Base-by-base conservation (phyloP, 179 eudicot species). In the Corrigiola litoralis region DNA sequence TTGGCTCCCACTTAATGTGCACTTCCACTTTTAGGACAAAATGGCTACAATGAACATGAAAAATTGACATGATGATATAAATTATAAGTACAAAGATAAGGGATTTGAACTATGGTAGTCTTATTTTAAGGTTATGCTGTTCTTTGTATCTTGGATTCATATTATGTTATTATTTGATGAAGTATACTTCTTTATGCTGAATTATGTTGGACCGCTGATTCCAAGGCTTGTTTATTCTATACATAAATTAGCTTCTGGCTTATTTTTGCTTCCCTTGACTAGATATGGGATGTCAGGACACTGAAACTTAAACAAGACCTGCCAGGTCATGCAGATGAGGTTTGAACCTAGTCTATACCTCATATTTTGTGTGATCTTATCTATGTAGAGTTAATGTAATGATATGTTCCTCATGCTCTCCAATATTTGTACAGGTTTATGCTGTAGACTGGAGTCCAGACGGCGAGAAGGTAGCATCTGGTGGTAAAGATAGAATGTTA, bases 401-500 rank as follows among this genome's bases (percentile, higher is more conserved):
- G 31, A 36, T 27, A 18, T 21, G 44, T 2, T 16, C 23, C 20
- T 31, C 32, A 29, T 13, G 20, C 25, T 38, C 11, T 32, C 4
- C n/a, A 12, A 17, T 63, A 8, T 17, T 61, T 37, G 28, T 2
- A 24, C 63, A 92, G 98, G 95, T 87, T 63, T 92, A 84, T 69
- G 84, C 98, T 41, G 98, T 90, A 63, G 97, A 92, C 75, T 92
- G 97, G 97, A 87, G 97, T 79, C 98, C 98, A 34, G 97, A 92
- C 55, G 97, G 97, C 17, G 97, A 90, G 73, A 92, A 90, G 75
- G 96, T 90, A 45, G 98, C 92, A 75, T 92, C 98, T 21, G 98
- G 96, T 58, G 98, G 98, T 41, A 87, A 67, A 59, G 97, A 92
- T 72, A 73, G 87, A 69, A 91, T 85, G 40, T 52, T 92, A 80